These are phyloP conservation scores for Erythrophleum fordii DNA, from an alignment of 306 rosid species.

Conservation along the genomic window DNA sequence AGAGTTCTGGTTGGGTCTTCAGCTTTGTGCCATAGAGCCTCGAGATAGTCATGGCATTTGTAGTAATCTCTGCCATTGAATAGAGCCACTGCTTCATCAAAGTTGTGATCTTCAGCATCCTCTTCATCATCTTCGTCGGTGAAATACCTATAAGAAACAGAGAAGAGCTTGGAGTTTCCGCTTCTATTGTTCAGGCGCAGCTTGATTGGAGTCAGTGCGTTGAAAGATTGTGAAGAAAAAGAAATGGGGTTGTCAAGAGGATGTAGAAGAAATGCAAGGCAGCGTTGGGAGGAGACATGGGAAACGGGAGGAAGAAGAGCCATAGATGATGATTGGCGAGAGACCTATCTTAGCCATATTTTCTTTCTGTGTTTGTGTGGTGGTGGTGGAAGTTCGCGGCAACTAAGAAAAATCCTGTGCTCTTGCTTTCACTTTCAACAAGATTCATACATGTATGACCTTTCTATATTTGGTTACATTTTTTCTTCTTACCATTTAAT, in stretches of 20 bases:
- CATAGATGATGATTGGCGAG: constrained; percentile 46
- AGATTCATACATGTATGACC: background rate
- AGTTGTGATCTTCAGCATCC: constrained; percentile 38
- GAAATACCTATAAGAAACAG: constrained; percentile 22
- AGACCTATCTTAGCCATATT: constrained; percentile 34
- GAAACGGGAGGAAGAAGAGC: constrained; percentile 49
- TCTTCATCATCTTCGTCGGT: constrained; percentile 37
- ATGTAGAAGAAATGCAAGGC: constrained; percentile 24
- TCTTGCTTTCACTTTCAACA: background rate
- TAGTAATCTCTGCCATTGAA: constrained; percentile 72
- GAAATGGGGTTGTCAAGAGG: constrained; percentile 34
- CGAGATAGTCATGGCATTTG: constrained; percentile 86
- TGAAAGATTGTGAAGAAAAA: constrained; percentile 33
- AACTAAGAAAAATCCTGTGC: constrained; percentile 15
- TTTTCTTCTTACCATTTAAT: background rate
- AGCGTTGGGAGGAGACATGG: constrained; percentile 40
- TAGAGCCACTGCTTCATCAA: constrained; percentile 63
- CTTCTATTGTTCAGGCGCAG: background rate
- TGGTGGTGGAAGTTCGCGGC: constrained; percentile 35
- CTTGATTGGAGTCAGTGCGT: background rate
- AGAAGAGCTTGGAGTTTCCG: constrained; percentile 26
- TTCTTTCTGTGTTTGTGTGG: constrained; percentile 46
- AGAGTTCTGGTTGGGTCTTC: constrained; percentile 86
- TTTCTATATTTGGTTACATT: background rate
- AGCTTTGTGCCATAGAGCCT: constrained; percentile 74